Evolutionary conservation across 1,284 basidiomycete species (phyloP).

Genomic region (Prillingera fragicola): DNA sequence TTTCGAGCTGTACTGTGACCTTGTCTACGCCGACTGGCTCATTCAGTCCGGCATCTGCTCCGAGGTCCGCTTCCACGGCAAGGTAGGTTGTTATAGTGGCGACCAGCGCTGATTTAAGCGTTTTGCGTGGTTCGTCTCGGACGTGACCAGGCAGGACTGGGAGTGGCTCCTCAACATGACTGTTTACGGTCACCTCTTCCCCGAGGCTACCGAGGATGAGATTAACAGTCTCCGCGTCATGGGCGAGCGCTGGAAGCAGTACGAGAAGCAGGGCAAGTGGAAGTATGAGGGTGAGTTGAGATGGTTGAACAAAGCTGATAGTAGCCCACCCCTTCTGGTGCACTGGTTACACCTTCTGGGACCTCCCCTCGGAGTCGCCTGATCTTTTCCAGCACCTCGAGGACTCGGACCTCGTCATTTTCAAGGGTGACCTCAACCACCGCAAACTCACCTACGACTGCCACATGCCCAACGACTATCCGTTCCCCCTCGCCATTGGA

Average conservation of each 20-base stretch:
- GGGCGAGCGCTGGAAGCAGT: conserved; percentile 92
- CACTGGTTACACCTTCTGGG: conserved; percentile 84
- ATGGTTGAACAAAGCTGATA: background rate
- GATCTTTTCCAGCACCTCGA: conserved; percentile 92
- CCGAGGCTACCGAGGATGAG: conserved; percentile 66
- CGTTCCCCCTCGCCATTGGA: conserved; percentile 87
- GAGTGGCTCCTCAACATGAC: conserved; percentile 80
- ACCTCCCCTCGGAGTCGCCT: conserved; percentile 78
- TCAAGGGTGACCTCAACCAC: conserved; percentile 94
- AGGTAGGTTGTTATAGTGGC: too few species aligned
- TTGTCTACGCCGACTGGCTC: conserved; percentile 80
- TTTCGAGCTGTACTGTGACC: conserved; percentile 94
- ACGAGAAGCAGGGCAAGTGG: conserved; percentile 89
- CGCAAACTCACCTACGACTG: conserved; percentile 89
- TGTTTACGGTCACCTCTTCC: conserved; percentile 83
- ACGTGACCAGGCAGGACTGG: conserved; percentile 95
- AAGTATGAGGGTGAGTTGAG: conserved; percentile 62
- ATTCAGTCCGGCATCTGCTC: conserved; percentile 83
- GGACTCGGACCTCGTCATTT: conserved; percentile 85
- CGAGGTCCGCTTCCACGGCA: conserved; percentile 72
- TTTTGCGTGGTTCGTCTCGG: conserved; percentile 80
- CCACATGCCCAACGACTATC: conserved; percentile 81
- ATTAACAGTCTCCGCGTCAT: conserved; percentile 73
- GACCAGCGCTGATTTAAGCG: too few species aligned
- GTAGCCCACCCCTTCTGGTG: conserved; percentile 89